Evolutionary conservation across 2,329 filamentous ascomycete species (phyloP), one percentile per base, ranked within the genome.

Genomic region (Pseudogymnoascus sp.): DNA sequence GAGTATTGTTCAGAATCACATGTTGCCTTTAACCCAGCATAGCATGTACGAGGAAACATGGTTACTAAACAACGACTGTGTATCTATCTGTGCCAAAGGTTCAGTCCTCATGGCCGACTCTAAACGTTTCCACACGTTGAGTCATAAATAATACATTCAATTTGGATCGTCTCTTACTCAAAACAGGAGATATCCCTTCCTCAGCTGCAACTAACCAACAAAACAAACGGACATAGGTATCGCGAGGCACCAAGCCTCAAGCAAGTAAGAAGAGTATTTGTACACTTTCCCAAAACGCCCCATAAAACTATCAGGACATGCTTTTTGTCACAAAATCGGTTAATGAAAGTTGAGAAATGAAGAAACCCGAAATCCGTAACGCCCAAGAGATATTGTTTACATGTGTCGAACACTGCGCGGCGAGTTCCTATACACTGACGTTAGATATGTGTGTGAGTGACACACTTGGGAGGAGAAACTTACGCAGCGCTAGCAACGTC

Each of bases 401-500:
- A 63, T 38, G 25, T 63, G 47, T 60, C 60, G 60, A 47, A 62
- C 44, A 53, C 65, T 63, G 47, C 63, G 64, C 60, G 65, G 63
- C 11, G 63, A 63, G 28, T 59, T 47, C 16, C 63, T 65, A n/a
- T n/a, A 16, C 10, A 40, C 11, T 21, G 47, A 56, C 8, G 16
- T 56, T 33, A 56, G 50, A 33, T 21, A 56, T 33, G 16, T 21
- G 3, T 18, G 23, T 11, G 47, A 6, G n/a, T 56, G n/a, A 21
- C 16, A 56, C 3, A 35, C 28, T 16, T n/a, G 21, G 33, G n/a
- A 59, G 42, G 35, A 37, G 38, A 5, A 14, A 77, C 82, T 79
- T 74, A 85, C 82, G 80, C 78, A 63, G 78, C 76, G 63, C 78
- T 80, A 4, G 82, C 81, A 66, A 87, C 82, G 70, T 87, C 88